phyloP scores from a whole-genome alignment of 169 alveolate species.

The Cryptosporidium ubiquitum region DNA sequence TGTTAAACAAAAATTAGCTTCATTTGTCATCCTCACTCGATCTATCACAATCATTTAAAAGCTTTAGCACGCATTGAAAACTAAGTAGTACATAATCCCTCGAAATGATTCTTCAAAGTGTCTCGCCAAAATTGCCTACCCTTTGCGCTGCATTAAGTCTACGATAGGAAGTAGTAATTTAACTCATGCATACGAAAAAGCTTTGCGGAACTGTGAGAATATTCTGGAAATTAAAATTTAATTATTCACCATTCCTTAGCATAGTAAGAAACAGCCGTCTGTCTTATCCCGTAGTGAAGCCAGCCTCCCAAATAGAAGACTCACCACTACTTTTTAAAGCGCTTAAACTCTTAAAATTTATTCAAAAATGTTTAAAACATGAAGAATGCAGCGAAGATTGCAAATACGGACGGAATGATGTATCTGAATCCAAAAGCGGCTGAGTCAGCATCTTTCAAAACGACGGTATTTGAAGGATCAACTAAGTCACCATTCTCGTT shows the following conservation, averaged over 20 bases:
- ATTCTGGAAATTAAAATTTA: background rate
- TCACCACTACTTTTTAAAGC: background rate
- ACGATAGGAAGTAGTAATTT: no score
- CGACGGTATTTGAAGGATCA: background rate
- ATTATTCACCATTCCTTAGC: background rate
- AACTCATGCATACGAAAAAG: background rate
- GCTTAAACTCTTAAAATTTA: background rate
- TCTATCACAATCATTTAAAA: background rate
- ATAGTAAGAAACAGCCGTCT: background rate
- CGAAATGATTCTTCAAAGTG: background rate
- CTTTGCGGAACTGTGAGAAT: background rate
- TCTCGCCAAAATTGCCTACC: background rate
- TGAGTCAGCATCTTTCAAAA: background rate
- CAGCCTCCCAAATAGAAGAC: background rate
- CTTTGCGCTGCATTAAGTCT: background rate
- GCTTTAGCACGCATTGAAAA: background rate
- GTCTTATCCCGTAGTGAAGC: background rate
- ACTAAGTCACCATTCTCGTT: background rate
- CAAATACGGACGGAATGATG: background rate
- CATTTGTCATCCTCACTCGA: background rate
- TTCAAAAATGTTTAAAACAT: background rate
- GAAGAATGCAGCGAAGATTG: background rate
- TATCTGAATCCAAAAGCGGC: background rate
- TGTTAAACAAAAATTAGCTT: no score
- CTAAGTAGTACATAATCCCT: background rate